Base-by-base conservation (phyloP, 805 yeast species). In the Lachancea sp. region DNA sequence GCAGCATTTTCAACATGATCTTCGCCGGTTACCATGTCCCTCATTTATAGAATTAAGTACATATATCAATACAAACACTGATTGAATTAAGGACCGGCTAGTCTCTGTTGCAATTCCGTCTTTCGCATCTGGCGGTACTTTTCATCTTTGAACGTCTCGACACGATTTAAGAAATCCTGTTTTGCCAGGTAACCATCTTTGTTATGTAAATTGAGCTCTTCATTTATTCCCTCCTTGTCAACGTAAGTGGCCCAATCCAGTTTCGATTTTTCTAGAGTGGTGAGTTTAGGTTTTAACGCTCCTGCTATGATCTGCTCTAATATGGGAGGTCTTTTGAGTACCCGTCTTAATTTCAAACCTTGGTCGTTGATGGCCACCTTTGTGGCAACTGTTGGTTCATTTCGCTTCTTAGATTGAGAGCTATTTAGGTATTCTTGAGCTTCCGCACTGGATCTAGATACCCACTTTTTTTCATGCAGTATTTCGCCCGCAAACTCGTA, bases 191-290 rank as follows among this genome's bases (percentile, higher is more conserved):
- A 92, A 7, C 98, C 98, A 38, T 80, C 92, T 67, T 84, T 89
- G 58, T 88, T 89, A 56, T 81, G 83, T 42, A 75, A 72, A 35
- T 71, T 73, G 55, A 92, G 73, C 47, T 92, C 98, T 49, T 86
- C 96, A 38, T 75, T 71, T 34, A 92, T 80, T 41, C 88, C 88
- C 48, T 80, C 79, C 48, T 83, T 74, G 63, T 90, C 97, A 22
- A 92, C 96, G 64, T 84, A 88, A 34, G 84, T 77, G 1, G 95
- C 94, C 95, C 97, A 92, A 63, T 92, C 98, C 37, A 92, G 69
- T 47, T 95, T 70, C 1, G 95, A 84, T 63, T 92, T 92, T 58
- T 92, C 97, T 48, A 92, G 67, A 0, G 98, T 92, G 18, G 95
- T 84, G 46, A 92, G 69, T 58, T 87, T 90, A 23, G 85, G 78